phyloP scores from a whole-genome alignment of 495 filamentous ascomycete species.

The Acidomyces sp. region DNA sequence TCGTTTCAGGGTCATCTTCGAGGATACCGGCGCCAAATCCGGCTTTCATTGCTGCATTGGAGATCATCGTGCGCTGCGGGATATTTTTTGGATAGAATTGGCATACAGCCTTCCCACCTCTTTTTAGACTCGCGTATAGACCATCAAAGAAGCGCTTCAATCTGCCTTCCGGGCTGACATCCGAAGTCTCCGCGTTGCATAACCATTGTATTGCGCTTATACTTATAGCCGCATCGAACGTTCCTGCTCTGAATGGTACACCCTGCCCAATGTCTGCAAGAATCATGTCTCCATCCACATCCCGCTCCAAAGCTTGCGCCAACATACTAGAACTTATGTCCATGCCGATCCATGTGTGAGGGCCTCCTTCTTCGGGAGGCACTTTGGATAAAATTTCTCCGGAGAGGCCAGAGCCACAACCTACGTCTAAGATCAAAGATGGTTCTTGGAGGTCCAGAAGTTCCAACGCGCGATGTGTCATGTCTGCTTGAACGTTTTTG shows the following conservation, averaged over 20 bases:
- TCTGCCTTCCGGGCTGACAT: slow-evolving; percentile 63
- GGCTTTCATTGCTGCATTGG: slow-evolving; percentile 71
- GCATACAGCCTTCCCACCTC: slow-evolving; percentile 84
- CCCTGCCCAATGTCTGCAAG: slow-evolving; percentile 92
- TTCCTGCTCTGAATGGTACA: slow-evolving; percentile 80
- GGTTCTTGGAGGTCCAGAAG: slow-evolving; percentile 72
- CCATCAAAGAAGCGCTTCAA: slow-evolving; percentile 79
- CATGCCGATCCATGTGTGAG: slow-evolving; percentile 90
- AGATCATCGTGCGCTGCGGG: slow-evolving; percentile 80
- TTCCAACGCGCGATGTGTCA: slow-evolving; percentile 84
- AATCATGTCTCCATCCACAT: slow-evolving; percentile 82
- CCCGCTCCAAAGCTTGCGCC: slow-evolving; percentile 76
- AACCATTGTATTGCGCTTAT: slow-evolving; percentile 96
- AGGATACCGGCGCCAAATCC: slow-evolving; percentile 91
- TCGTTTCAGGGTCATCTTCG: slow-evolving; percentile 90
- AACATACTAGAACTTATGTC: slow-evolving; percentile 91
- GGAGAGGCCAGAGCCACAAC: slow-evolving; percentile 88
- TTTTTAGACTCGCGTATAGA: slow-evolving; percentile 69
- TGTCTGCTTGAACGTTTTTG: slow-evolving; percentile 80
- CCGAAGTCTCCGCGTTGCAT: slow-evolving; percentile 82
- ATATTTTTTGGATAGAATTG: slow-evolving; percentile 98
- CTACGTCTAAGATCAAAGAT: slow-evolving; percentile 83
- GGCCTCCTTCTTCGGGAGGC: slow-evolving; percentile 54
- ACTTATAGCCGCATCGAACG: slow-evolving; percentile 88
- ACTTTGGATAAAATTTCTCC: slow-evolving; percentile 77